phyloP scores from a whole-genome alignment of 1,284 basidiomycete species.

The Pseudomicrostroma phylloplanum region DNA sequence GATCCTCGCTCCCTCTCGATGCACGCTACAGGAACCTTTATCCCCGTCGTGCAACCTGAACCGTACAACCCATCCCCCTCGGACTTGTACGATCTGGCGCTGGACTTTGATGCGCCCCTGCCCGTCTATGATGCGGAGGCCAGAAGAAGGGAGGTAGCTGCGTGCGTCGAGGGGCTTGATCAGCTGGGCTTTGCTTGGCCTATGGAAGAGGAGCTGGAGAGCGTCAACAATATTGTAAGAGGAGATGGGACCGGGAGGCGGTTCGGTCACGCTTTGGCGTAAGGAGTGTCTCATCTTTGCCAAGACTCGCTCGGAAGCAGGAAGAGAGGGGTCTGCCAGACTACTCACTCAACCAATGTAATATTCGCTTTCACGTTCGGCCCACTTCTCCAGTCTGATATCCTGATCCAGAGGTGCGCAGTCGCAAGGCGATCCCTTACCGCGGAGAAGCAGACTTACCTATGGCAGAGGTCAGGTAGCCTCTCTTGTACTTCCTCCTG shows the following conservation, averaged over 20 bases:
- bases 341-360: too few species aligned
- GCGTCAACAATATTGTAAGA: constrained; percentile 30
- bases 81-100: constrained; percentile 22
- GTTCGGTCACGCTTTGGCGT: too few species aligned
- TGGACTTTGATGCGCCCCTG: constrained; percentile 3
- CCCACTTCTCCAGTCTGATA: too few species aligned
- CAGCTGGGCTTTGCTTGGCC: constrained; percentile 45
- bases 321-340: too few species aligned
- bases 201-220: constrained; percentile 36
- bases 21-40: not conserved
- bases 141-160: constrained; percentile 36
- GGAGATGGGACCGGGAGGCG: not conserved
- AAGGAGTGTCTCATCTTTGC: too few species aligned
- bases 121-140: constrained; percentile 31
- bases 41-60: constrained; percentile 6
- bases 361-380: too few species aligned
- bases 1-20: not conserved
- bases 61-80: constrained; percentile 9
- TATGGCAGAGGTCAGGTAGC: too few species aligned
- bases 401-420: too few species aligned
- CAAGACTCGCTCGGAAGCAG: too few species aligned
- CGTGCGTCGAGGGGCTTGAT: constrained; percentile 34
- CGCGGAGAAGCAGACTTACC: too few species aligned
- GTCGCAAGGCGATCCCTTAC: too few species aligned
- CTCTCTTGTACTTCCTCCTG: too few species aligned